Conservation (phyloP, 805 yeast genomes). For the Cyberlindnera maritima region DNA sequence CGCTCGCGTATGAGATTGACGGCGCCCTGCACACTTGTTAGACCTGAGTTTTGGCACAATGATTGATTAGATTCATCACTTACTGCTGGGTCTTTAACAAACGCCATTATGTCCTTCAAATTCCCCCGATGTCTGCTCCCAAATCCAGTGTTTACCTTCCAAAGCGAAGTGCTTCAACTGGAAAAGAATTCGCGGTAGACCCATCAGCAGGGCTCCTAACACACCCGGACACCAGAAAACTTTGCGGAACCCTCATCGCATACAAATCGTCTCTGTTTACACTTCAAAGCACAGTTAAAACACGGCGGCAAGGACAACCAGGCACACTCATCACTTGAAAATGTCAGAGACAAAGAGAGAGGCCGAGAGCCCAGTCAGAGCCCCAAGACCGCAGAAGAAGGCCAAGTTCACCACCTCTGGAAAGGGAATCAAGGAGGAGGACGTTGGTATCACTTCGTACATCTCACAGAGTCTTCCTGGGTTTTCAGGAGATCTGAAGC, state of each 20-base stretch:
- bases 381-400: constrained; percentile 20
- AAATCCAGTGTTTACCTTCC: neutral
- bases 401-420: constrained; percentile 15
- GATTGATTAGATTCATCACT: neutral
- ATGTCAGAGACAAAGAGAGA: constrained; percentile 26
- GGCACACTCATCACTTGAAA: neutral
- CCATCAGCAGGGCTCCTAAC: neutral
- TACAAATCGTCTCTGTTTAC: too few relatives aligned
- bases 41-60: neutral
- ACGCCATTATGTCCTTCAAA: constrained; percentile 5
- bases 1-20: constrained; percentile 15
- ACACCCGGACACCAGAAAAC: constrained; percentile 11
- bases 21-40: constrained; percentile 13
- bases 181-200: neutral
- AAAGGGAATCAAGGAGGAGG: constrained; percentile 59
- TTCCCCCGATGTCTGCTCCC: neutral
- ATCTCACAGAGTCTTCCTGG: constrained; percentile 56
- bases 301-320: too few relatives aligned
- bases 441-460: constrained; percentile 85
- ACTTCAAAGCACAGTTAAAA: too few relatives aligned
- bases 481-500: constrained; percentile 78
- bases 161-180: neutral
- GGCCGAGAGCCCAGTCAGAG: constrained; percentile 17
- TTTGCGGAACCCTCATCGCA: constrained; percentile 8
- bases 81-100: constrained; percentile 13